These are phyloP conservation scores for Dendryphion nanum DNA, from an alignment of 2,329 filamentous ascomycete genomes.

Conservation along the genomic window DNA sequence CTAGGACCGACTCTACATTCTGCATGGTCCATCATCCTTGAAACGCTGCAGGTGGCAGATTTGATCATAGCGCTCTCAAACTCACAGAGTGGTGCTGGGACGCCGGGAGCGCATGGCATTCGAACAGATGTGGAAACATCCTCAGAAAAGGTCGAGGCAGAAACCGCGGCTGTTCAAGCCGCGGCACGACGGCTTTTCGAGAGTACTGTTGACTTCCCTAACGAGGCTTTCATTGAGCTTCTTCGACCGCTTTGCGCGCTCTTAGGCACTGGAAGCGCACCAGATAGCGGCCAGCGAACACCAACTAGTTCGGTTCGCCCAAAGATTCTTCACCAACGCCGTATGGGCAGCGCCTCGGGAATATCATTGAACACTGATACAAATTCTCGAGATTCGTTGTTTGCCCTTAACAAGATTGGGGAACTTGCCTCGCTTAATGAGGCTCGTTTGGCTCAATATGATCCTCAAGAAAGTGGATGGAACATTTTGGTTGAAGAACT, in stretches of 20 bases:
- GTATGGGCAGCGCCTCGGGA: constrained; percentile 45
- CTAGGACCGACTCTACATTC: constrained; percentile 80
- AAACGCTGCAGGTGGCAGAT: constrained; percentile 90
- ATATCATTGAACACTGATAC: constrained; percentile 40
- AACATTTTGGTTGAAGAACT: constrained; percentile 59
- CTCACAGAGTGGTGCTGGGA: constrained; percentile 17
- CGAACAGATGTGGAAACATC: constrained; percentile 22
- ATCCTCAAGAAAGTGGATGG: constrained; percentile 75
- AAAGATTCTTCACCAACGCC: constrained; percentile 35
- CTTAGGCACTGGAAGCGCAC: constrained; percentile 45
- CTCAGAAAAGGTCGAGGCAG: constrained; percentile 58
- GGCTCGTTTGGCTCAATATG: constrained; percentile 64
- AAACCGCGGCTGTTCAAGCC: constrained; percentile 84
- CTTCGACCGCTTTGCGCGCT: constrained; percentile 73
- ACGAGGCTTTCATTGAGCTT: constrained; percentile 75
- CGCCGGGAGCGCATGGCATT: constrained; percentile 11
- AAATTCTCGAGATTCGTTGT: constrained; percentile 46
- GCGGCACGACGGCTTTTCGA: constrained; percentile 85
- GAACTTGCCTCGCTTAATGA: constrained; percentile 47
- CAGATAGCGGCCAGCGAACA: constrained; percentile 22
- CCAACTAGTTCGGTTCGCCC: constrained; percentile 21
- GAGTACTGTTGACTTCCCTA: constrained; percentile 87
- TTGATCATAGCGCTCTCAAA: constrained; percentile 65
- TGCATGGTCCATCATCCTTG: constrained; percentile 88
- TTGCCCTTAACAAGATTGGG: constrained; percentile 49